Conservation (phyloP, 805 yeast genomes). For the Candida vaughaniae region DNA sequence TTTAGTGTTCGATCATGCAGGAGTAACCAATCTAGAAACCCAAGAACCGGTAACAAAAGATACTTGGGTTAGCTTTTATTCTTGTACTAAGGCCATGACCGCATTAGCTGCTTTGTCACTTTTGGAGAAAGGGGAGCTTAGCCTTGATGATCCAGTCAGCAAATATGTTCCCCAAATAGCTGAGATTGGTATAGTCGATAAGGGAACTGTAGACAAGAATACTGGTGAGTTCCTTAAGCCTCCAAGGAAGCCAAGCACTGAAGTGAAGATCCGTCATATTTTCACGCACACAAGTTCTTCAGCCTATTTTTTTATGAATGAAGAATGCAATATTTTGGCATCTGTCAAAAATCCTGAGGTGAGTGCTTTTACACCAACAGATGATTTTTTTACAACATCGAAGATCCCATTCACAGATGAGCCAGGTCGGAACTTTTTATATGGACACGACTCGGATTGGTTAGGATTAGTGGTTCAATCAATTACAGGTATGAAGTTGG, state of each 20-base stretch:
- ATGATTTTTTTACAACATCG: slow-evolving; percentile 23
- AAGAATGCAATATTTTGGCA: slow-evolving; percentile 24
- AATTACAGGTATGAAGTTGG: slow-evolving; percentile 30
- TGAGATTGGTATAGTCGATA: slow-evolving; percentile 24
- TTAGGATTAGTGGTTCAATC: slow-evolving; percentile 36
- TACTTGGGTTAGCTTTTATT: slow-evolving; percentile 21
- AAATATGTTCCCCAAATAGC: slow-evolving; percentile 34
- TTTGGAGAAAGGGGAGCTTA: slow-evolving; percentile 29
- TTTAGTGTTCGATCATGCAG: slow-evolving; percentile 23
- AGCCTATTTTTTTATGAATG: slow-evolving; percentile 30
- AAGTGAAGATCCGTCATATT: slow-evolving; percentile 28
- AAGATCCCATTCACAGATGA: slow-evolving; percentile 30
- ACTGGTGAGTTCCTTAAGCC: slow-evolving; percentile 23
- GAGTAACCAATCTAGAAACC: slow-evolving; percentile 18
- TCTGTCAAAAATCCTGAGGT: slow-evolving; percentile 7
- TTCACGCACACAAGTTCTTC: slow-evolving; percentile 34
- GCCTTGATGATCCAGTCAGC: slow-evolving; percentile 33
- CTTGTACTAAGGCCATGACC: slow-evolving; percentile 37
- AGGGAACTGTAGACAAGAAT: slow-evolving; percentile 20
- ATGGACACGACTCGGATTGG: slow-evolving; percentile 41
- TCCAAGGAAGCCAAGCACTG: slow-evolving; percentile 22
- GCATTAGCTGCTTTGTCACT: slow-evolving; percentile 33
- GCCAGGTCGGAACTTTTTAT: slow-evolving; percentile 38
- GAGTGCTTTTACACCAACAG: slow-evolving; percentile 18
- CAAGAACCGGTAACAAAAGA: slow-evolving; percentile 17